Conservation (phyloP, 2,329 filamentous ascomycete species). For the Neofusicoccum kwambonambiense region DNA sequence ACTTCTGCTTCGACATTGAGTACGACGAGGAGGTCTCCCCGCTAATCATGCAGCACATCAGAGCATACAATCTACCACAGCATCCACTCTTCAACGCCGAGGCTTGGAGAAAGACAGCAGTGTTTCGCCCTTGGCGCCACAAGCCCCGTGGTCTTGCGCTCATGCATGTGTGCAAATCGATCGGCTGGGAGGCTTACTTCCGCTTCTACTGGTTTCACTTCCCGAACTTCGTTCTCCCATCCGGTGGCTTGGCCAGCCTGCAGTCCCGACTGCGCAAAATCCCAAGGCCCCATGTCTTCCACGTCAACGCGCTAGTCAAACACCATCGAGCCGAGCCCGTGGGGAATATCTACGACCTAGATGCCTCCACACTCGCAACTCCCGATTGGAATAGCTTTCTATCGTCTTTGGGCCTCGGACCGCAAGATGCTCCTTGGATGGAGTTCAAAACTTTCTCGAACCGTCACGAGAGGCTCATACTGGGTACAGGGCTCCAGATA, state of each 20-base stretch:
- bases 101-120: not conserved
- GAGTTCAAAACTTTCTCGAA: no score
- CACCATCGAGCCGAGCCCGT: no score
- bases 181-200: not conserved
- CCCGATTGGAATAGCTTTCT: no score
- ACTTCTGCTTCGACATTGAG: not conserved
- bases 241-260: not conserved
- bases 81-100: not conserved
- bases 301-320: not conserved
- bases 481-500: not conserved
- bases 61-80: not conserved
- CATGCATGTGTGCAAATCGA: not conserved
- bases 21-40: not conserved
- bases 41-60: not conserved
- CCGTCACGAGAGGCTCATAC: not conserved
- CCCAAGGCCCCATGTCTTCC: not conserved
- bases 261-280: not conserved
- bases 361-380: not conserved
- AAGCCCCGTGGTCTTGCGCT: not conserved
- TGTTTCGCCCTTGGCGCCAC: not conserved
- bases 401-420: not conserved
- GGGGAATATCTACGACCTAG: not conserved
- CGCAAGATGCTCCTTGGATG: not conserved
- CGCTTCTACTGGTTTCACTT: constrained; percentile 10
- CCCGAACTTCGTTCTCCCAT: not conserved